Conservation (phyloP, 2,329 filamentous ascomycete genomes). For the Cryphonectria radicalis region DNA sequence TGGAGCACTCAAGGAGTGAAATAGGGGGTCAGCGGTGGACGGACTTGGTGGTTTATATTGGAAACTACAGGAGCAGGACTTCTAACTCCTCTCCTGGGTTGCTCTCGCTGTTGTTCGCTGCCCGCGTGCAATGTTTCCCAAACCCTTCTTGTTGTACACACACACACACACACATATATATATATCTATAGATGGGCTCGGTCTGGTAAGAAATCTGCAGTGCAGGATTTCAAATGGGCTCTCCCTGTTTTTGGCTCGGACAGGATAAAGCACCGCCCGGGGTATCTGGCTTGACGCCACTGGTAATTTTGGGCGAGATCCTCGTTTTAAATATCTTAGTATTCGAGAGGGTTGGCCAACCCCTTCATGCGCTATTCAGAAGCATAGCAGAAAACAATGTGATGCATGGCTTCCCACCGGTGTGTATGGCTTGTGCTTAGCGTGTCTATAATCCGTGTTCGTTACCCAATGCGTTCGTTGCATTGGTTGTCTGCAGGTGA, state of each 20-base stretch:
- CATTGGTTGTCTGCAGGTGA: neutral
- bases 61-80: neutral
- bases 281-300: neutral
- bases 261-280: neutral
- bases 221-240: neutral
- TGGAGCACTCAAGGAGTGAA: neutral
- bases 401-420: too few relatives aligned
- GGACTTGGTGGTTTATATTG: neutral
- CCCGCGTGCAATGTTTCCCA: slow-evolving; percentile 8
- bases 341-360: neutral
- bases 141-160: slow-evolving; percentile 20
- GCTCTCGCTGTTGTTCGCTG: neutral
- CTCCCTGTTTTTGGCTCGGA: neutral
- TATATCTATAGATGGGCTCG: slow-evolving; percentile 6
- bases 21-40: neutral
- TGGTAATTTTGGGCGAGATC: neutral
- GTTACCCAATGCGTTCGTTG: neutral
- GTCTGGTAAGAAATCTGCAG: slow-evolving; percentile 16
- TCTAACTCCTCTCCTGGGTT: neutral
- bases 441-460: slow-evolving; percentile 1
- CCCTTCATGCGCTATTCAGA: neutral
- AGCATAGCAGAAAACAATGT: neutral
- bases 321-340: neutral
- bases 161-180: slow-evolving; percentile 18
- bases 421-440: neutral